phyloP scores from a whole-genome alignment of 768 basidiomycete species.

The Tricholoma sp. region DNA sequence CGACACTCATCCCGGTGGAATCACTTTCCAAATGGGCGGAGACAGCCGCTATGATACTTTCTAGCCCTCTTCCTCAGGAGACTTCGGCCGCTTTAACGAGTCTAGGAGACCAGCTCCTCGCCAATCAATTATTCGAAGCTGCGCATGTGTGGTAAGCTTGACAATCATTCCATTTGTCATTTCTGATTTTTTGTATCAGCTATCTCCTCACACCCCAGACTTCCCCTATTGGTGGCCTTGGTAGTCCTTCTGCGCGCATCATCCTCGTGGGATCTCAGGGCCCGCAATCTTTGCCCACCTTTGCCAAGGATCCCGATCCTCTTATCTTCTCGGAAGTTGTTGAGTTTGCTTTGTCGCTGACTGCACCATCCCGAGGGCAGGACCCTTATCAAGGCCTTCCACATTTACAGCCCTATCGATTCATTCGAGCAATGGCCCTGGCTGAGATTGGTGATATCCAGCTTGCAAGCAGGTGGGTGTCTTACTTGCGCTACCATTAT shows the following conservation, averaged over 20 bases:
- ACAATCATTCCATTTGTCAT: not conserved
- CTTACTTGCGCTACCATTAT: not conserved
- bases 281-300: slow-evolving; percentile 45
- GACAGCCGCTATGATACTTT: slow-evolving; percentile 76
- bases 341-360: slow-evolving; percentile 84
- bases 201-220: slow-evolving; percentile 86
- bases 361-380: slow-evolving; percentile 73
- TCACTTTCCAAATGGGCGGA: slow-evolving; percentile 80
- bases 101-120: slow-evolving; percentile 76
- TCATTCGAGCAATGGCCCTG: slow-evolving; percentile 69
- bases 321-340: slow-evolving; percentile 85
- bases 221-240: slow-evolving; percentile 65
- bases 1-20: slow-evolving; percentile 50
- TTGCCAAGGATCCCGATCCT: slow-evolving; percentile 64
- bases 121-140: slow-evolving; percentile 72
- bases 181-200: slow-evolving; percentile 34
- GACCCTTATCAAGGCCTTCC: slow-evolving; percentile 79
- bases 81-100: slow-evolving; percentile 72
- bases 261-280: slow-evolving; percentile 67
- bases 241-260: slow-evolving; percentile 60
- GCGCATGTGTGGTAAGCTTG: slow-evolving; percentile 83
- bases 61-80: slow-evolving; percentile 63
- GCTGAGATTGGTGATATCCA: slow-evolving; percentile 81
- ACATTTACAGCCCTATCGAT: slow-evolving; percentile 83
- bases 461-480: slow-evolving; percentile 65